A percentile compares a stretch with the other conserved stretches of the same genome.
Conservation (phyloP, 805 yeast genomes). For the Maudiozyma barnettii region DNA sequence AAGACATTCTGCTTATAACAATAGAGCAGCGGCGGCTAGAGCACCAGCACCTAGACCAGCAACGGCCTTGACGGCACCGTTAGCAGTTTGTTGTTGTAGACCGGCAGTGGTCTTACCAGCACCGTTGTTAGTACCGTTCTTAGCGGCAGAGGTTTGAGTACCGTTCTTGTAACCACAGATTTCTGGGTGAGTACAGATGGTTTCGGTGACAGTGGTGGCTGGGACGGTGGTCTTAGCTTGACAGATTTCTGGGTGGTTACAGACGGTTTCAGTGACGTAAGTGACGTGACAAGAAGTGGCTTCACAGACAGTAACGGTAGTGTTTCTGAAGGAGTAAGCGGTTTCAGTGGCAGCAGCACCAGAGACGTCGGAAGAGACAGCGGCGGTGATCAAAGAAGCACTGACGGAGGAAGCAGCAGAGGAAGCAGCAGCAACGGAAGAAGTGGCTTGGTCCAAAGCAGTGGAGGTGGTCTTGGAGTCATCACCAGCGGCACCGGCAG, state of each 20-base stretch:
- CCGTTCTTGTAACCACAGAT: constrained; percentile 1
- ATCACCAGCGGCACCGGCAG: constrained; percentile 7
- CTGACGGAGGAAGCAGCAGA: constrained; percentile 1
- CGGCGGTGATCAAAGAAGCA: constrained; percentile 1
- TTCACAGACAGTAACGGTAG: constrained; percentile 2
- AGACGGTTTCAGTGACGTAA: constrained; percentile 1
- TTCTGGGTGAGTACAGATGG: constrained; percentile 1
- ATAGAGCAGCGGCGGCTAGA: constrained; percentile 15
- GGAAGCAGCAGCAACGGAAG: constrained; percentile 2
- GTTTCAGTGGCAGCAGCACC: constrained; percentile 25
- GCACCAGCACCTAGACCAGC: constrained; percentile 17
- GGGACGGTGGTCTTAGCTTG: neutral
- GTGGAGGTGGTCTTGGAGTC: no score
- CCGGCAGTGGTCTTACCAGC: constrained; percentile 18
- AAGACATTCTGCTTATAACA: constrained; percentile 7
- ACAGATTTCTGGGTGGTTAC: constrained; percentile 1
- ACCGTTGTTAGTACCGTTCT: neutral
- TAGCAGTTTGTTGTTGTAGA: constrained; percentile 13
- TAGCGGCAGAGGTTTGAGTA: neutral
- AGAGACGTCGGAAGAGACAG: constrained; percentile 1
- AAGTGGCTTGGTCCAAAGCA: no score
- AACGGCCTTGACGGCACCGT: constrained; percentile 12
- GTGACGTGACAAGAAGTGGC: constrained; percentile 1
- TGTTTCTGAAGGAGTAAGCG: constrained; percentile 15
- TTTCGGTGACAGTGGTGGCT: neutral